phyloP scores from a whole-genome alignment of 202 grass and related monocot species.

The Alloteropsis angusta region DNA sequence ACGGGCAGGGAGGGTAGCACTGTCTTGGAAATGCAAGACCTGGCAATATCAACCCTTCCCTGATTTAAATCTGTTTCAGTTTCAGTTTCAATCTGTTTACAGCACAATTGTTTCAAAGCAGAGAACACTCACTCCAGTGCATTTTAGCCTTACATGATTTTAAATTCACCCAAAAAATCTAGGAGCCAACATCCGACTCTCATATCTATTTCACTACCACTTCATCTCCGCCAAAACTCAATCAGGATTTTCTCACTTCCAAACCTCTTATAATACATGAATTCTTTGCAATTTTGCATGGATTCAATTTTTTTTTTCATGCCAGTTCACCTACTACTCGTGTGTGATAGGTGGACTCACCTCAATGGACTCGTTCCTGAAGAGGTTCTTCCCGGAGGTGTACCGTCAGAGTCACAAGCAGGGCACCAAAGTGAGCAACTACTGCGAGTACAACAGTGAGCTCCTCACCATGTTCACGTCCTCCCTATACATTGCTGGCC shows the following conservation, averaged over 20 bases:
- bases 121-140: too few relatives aligned
- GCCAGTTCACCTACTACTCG: not conserved
- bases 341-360: conserved; percentile 55
- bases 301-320: not conserved
- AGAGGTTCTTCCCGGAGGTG: conserved; percentile 74
- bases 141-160: too few relatives aligned
- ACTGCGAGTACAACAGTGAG: conserved; percentile 67
- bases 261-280: too few relatives aligned
- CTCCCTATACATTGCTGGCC: conserved; percentile 71
- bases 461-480: conserved; percentile 76
- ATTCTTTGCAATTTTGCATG: not conserved
- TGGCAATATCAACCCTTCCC: not conserved
- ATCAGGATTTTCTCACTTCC: too few relatives aligned
- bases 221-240: too few relatives aligned
- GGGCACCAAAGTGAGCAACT: conserved; percentile 48
- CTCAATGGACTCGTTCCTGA: conserved; percentile 63
- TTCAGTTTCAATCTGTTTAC: too few relatives aligned
- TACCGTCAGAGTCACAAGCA: conserved; percentile 46
- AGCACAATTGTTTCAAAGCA: too few relatives aligned
- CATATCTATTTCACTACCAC: too few relatives aligned
- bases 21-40: not conserved
- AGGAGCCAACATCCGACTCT: too few relatives aligned
- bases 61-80: too few relatives aligned
- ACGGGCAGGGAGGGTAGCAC: not conserved
- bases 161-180: too few relatives aligned